Base-by-base conservation (phyloP, 1,284 basidiomycete species). In the Inonotus hispidus region DNA sequence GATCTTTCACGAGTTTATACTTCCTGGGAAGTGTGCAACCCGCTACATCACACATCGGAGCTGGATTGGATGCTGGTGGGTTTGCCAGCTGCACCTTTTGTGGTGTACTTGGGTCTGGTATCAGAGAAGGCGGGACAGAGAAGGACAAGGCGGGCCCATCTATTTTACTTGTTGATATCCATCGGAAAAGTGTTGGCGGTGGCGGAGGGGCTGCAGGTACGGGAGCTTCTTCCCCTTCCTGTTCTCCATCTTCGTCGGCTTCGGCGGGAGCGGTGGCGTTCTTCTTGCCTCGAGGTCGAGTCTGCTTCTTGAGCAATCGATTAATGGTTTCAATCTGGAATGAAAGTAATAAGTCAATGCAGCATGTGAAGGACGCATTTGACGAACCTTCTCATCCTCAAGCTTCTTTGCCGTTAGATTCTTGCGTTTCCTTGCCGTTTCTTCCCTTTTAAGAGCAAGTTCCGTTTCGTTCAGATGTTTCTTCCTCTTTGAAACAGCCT, bases 321-420 rank as follows among this genome's bases (percentile, higher is more conserved):
- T 95, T 95, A 73, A 96, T 96, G 0, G 93, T 93, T 71, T 93
- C 90, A 45, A 80, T 84, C 87, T 91, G 66, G 8, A 38, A 46
- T 11, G 43, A 49, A 19, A 47, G 59, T 53, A 45, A 56, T 53
- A 19, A 16, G 61, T 56, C 45, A 32, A 21, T 19, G 32, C 14
- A 50, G 49, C 4, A 1, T 14, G 39, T 25, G 56, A 14, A 29
- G 46, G n/a, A 57, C 11, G 70, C 27, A 32, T 3, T 25, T 23
- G 25, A 35, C 74, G 45, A 62, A 87, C 92, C 82, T 95, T 95
- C 72, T 96, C 93, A 68, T 96, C 93, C 70, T 95, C 92, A 21
- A 94, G 78, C 72, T 91, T 92, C 79, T 95, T 94, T 73, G 95
- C 93, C 19, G 84, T 87, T 63, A 95, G 78, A 66, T 95, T 90